These are phyloP conservation scores for Candida boleticola DNA, from an alignment of 805 yeast species.

Conservation along the genomic window DNA sequence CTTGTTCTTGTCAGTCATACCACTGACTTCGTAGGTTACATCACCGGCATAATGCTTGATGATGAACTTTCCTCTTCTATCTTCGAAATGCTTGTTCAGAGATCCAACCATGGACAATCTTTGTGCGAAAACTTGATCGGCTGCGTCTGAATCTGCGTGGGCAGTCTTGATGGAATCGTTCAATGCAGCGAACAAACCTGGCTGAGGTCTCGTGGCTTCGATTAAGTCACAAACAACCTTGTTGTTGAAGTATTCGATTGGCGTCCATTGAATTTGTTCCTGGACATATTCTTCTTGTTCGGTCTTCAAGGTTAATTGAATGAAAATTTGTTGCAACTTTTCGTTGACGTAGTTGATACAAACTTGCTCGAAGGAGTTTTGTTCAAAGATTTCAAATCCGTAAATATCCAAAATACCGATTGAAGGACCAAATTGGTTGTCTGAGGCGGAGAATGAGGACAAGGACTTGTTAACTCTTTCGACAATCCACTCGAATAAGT, in stretches of 20 bases:
- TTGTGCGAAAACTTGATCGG: constrained; percentile 94
- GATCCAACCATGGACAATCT: constrained; percentile 79
- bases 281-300: constrained; percentile 97
- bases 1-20: constrained; percentile 96
- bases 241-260: constrained; percentile 93
- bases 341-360: constrained; percentile 96
- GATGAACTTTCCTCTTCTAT: constrained; percentile 81
- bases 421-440: constrained; percentile 47
- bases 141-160: constrained; percentile 94
- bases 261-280: constrained; percentile 96
- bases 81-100: constrained; percentile 81
- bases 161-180: constrained; percentile 98
- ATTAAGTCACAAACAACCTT: constrained; percentile 95
- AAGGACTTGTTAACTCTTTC: constrained; percentile 83
- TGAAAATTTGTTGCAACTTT: constrained; percentile 93
- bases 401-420: constrained; percentile 94
- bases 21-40: constrained; percentile 84
- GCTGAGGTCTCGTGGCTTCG: constrained; percentile 85
- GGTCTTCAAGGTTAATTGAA: constrained; percentile 90
- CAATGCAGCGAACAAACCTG: constrained; percentile 93
- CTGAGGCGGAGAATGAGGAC: constrained; percentile 40
- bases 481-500: constrained; percentile 95
- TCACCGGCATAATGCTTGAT: constrained; percentile 98
- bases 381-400: constrained; percentile 94
- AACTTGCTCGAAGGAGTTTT: constrained; percentile 90